phyloP scores from a whole-genome alignment of 2,329 filamentous ascomycete genomes.

The Diaporthe velutina region DNA sequence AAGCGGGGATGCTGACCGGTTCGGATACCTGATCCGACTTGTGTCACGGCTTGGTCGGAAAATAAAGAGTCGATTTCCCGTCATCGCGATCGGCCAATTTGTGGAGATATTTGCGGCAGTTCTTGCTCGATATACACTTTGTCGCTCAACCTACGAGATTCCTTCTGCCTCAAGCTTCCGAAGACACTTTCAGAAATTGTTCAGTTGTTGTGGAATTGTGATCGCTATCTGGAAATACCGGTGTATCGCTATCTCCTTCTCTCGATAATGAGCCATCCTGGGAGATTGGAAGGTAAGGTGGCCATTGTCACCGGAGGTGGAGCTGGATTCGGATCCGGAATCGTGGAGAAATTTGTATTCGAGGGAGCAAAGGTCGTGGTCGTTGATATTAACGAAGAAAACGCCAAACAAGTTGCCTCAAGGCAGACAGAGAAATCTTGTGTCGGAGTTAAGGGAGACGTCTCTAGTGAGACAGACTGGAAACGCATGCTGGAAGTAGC shows the following conservation, averaged over 20 bases:
- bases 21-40: not conserved
- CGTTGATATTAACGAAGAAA: constrained; percentile 6
- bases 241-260: not conserved
- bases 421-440: not conserved
- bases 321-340: not conserved
- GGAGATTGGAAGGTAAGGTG: not conserved
- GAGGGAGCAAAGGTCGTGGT: constrained; percentile 22
- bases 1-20: not conserved
- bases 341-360: constrained; percentile 12
- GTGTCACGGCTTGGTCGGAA: not conserved
- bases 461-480: not conserved
- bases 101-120: not conserved
- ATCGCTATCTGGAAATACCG: not conserved
- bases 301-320: not conserved
- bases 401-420: not conserved
- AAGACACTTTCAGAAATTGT: not conserved
- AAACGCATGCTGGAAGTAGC: not conserved
- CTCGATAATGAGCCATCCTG: not conserved
- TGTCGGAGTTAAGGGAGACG: not conserved
- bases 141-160: not conserved
- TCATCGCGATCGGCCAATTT: not conserved
- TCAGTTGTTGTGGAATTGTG: not conserved
- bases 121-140: not conserved
- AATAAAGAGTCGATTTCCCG: not conserved
- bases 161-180: not conserved